Evolutionary conservation across 805 yeast species (phyloP), one percentile per base, ranked within the genome.

Genomic region (Yamadazyma insecticola): DNA sequence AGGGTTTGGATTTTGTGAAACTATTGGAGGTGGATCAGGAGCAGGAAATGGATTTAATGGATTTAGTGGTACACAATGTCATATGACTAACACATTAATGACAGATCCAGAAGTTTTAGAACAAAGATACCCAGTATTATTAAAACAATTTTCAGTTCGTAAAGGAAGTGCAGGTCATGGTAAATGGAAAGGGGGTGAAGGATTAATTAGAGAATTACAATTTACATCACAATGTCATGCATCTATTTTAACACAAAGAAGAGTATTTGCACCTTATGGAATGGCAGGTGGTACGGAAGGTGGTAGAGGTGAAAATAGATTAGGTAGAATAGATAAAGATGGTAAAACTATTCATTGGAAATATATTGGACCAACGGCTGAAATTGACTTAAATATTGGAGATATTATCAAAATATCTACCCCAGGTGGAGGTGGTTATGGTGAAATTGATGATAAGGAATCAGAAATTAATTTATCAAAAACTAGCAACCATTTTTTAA

Each of bases 371-470:
- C 63, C 85, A 14, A 88, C 89, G 5, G 94, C 92, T 13, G 82
- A 81, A 53, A 41, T 82, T 2, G 48, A 61, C 8, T 67, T 76
- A 33, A 44, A 58, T 11, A 53, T 68, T 4, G 92, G 92, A 3
- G 95, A 86, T 45, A 63, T 83, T 30, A 52, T 85, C 22, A 54
- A 78, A 6, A 75, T 86, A 22, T 54, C 63, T 44, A 84, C 95
- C 0, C 95, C 95, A 2, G 95, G 95, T 26, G 95, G 92, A 19
- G 95, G 92, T 26, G 95, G 88, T 0, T 84, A 67, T 53, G 94
- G 94, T 6, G 28, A 16, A n/a, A 32, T 37, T 5, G 26, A 33
- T 4, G 32, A 29, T 16, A 10, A 32, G 9, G 33, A 31, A 17
- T 30, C 29, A 10, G 22, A 25, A 11, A 23, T 28, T 35, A 11